Conservation (phyloP, 208 protist genomes). For the Trypanosoma vivax region DNA sequence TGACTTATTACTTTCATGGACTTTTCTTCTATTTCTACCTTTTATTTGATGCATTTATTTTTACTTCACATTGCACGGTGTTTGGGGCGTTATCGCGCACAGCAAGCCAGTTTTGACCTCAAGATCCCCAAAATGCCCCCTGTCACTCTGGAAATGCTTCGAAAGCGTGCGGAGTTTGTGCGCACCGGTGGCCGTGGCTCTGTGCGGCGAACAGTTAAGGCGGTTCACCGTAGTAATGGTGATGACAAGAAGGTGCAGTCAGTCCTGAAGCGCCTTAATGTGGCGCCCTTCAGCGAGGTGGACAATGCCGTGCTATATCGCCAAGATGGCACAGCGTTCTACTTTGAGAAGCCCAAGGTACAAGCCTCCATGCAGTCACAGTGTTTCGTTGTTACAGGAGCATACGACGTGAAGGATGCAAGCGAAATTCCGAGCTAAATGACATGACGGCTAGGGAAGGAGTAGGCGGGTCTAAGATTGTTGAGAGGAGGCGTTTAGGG, state of each 20-base stretch:
- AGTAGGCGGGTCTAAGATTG: too few species aligned
- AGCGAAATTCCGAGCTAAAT: slow-evolving; percentile 62
- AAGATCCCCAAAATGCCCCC: slow-evolving; percentile 60
- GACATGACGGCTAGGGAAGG: too few species aligned
- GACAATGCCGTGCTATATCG: slow-evolving; percentile 97
- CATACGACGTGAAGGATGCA: slow-evolving; percentile 71
- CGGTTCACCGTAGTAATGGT: slow-evolving; percentile 66
- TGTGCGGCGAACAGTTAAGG: slow-evolving; percentile 76
- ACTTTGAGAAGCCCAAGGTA: slow-evolving; percentile 97
- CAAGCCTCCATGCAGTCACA: slow-evolving; percentile 94
- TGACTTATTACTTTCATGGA: background rate
- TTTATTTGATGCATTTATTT: slow-evolving; percentile 2
- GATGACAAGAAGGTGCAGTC: slow-evolving; percentile 94
- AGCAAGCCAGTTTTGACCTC: slow-evolving; percentile 14
- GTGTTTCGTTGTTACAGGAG: slow-evolving; percentile 95
- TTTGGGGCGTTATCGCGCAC: too few species aligned
- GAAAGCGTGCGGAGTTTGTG: slow-evolving; percentile 84
- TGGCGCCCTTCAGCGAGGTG: slow-evolving; percentile 94
- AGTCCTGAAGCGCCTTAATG: slow-evolving; percentile 91
- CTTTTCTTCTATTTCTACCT: background rate
- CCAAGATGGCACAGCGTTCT: slow-evolving; percentile 92
- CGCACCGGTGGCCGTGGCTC: slow-evolving; percentile 97
- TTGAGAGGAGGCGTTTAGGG: too few species aligned
- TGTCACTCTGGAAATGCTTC: slow-evolving; percentile 76
- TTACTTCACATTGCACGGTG: too few species aligned